Conservation (phyloP, 2,329 filamentous ascomycete genomes). For the Lasiodiplodia sp. region DNA sequence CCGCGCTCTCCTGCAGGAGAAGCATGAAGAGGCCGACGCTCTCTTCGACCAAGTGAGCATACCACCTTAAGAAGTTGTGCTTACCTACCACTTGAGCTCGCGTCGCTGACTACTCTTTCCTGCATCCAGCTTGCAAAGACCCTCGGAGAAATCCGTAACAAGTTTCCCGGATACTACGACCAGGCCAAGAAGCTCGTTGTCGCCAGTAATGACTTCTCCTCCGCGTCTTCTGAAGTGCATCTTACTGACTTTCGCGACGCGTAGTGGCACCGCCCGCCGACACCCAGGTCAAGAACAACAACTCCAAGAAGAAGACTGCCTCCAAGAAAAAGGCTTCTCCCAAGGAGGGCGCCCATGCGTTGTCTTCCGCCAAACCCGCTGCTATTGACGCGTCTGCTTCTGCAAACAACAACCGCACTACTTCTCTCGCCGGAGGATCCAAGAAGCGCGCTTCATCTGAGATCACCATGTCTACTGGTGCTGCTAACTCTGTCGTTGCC, state of each 20-base stretch:
- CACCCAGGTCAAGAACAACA: not conserved
- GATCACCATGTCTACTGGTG: no score
- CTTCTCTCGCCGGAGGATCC: rapidly evolving
- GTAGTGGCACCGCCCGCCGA: not conserved
- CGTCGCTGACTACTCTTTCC: not conserved
- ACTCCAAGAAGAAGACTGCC: not conserved
- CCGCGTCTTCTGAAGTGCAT: not conserved
- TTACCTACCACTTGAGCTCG: no score
- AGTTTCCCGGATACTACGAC: slow-evolving; percentile 2
- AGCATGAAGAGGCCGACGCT: not conserved
- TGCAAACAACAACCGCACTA: not conserved
- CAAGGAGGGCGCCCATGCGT: not conserved
- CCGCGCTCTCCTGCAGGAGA: not conserved
- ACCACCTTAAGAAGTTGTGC: not conserved
- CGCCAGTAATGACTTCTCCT: not conserved
- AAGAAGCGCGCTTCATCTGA: not conserved
- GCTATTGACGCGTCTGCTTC: not conserved
- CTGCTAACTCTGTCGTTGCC: not conserved
- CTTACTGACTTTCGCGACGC: not conserved
- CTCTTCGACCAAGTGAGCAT: not conserved
- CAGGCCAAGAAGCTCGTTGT: not conserved
- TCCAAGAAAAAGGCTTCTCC: not conserved
- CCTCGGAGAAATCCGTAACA: not conserved
- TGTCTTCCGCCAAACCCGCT: not conserved
- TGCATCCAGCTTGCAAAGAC: not conserved